Base-by-base conservation (phyloP, 2,329 filamentous ascomycete genomes). In the Phaeomoniella chlamydospora region DNA sequence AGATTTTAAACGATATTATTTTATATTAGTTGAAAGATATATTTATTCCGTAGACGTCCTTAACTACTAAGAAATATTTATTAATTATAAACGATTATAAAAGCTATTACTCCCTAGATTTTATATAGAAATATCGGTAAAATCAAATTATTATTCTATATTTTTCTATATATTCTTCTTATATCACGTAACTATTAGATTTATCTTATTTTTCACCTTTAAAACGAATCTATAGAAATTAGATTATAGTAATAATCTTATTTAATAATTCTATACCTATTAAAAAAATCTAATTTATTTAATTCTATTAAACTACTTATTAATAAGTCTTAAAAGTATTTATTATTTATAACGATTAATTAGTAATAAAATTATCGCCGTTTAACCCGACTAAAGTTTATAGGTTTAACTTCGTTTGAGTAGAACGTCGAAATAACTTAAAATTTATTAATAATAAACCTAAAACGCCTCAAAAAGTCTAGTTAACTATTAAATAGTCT, bases 141-240 rank as follows among this genome's bases (percentile, higher is more conserved):
- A 41, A 48, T 31, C 44, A 44, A 13, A 37, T 49, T 18, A 34
- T 38, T 16, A 12, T 44, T 12, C 34, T 43, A 16, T 48, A 45
- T 37, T 19, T 49, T 13, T 37, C 41, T 16, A 35, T 37, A n/a
- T 37, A 49, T 44, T 32, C 38, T 47, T 58, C 42, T 6, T 33
- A 49, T 34, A 29, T 47, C 13, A 36, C 43, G 6, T 29, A 47
- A 35, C 43, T 40, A 26, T 39, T 49, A 15, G 39, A 47, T 41
- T 34, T 44, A 26, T 22, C 41, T n/a, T 37, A 16, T 30, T 44
- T 44, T 38, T 44, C 38, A 29, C 38, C 31, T 12, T n/a, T 41
- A 10, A 42, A 44, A 36, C 36, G 29, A 15, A 34, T 30, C 11
- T 40, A 32, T 3, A 34, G 30, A 17, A 17, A 9, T 15, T 13